Percentiles rank a stretch among this genome's conserved stretches.
Evolutionary conservation across 345 rosid genomes (phyloP).

Genomic region (Combretum micranthum): DNA sequence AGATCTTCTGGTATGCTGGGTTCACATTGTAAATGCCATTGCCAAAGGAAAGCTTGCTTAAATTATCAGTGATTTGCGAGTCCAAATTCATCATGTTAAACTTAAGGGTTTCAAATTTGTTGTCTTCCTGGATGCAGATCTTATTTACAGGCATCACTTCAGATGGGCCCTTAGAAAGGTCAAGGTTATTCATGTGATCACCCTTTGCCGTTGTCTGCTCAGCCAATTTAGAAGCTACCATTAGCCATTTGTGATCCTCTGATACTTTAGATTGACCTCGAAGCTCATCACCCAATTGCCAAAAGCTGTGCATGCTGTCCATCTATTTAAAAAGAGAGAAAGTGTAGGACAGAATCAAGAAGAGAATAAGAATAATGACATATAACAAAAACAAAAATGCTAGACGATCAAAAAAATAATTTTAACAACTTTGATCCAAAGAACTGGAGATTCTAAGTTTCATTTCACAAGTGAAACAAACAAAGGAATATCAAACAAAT

Average conservation of each 20-base stretch:
- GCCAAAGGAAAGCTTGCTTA: slow-evolving; percentile 48
- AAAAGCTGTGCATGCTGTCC: slow-evolving; percentile 62
- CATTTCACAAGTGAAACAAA: too few relatives aligned
- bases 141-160: slow-evolving; percentile 62
- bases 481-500: too few relatives aligned
- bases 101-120: slow-evolving; percentile 58
- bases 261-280: slow-evolving; percentile 79
- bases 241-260: slow-evolving; percentile 83
- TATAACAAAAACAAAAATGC: too few relatives aligned
- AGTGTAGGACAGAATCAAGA: too few relatives aligned
- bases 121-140: slow-evolving; percentile 72
- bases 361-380: too few relatives aligned
- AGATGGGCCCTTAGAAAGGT: slow-evolving; percentile 60
- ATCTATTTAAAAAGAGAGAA: slow-evolving; percentile 19
- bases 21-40: slow-evolving; percentile 55
- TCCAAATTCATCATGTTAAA: slow-evolving; percentile 82
- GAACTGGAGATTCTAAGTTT: too few relatives aligned
- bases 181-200: slow-evolving; percentile 85
- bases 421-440: too few relatives aligned
- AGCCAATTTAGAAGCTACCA: slow-evolving; percentile 84
- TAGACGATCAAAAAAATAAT: too few relatives aligned
- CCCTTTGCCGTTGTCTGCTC: slow-evolving; percentile 79
- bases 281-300: slow-evolving; percentile 96
- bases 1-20: slow-evolving; percentile 61
- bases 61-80: slow-evolving; percentile 40